Conservation (phyloP, 2,329 filamentous ascomycete species). For the Lasiodiplodia sp. region DNA sequence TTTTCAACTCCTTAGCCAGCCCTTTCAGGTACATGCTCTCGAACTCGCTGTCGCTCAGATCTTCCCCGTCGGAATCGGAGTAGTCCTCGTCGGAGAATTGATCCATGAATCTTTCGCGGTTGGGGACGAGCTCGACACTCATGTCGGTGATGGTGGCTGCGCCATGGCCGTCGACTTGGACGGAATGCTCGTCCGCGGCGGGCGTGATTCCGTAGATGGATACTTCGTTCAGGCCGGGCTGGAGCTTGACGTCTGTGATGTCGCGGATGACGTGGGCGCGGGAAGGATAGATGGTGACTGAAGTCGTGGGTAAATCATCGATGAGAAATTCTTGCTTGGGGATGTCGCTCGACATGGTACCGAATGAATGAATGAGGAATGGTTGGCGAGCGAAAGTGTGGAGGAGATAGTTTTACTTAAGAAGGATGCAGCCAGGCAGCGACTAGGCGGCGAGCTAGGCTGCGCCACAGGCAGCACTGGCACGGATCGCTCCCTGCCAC, state of each 20-base stretch:
- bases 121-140: conserved; percentile 64
- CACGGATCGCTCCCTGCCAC: conserved; percentile 4
- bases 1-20: conserved; percentile 35
- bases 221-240: conserved; percentile 65
- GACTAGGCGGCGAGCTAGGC: neutral
- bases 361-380: neutral
- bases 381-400: neutral
- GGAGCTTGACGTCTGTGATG: conserved; percentile 61
- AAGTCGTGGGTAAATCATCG: conserved; percentile 64
- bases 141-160: conserved; percentile 68
- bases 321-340: conserved; percentile 42
- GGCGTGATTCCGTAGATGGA: conserved; percentile 63
- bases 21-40: conserved; percentile 57
- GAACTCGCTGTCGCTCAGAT: conserved; percentile 51
- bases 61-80: conserved; percentile 39
- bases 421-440: conserved; percentile 23
- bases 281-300: conserved; percentile 69
- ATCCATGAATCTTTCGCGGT: conserved; percentile 63
- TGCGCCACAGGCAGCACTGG: conserved; percentile 23
- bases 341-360: conserved; percentile 23
- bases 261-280: conserved; percentile 68
- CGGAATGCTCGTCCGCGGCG: conserved; percentile 62
- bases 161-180: conserved; percentile 68
- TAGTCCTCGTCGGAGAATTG: conserved; percentile 55
- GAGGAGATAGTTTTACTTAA: neutral